These are phyloP conservation scores for Chondrostereum purpureum DNA, from an alignment of 1,284 basidiomycete genomes.

Conservation along the genomic window DNA sequence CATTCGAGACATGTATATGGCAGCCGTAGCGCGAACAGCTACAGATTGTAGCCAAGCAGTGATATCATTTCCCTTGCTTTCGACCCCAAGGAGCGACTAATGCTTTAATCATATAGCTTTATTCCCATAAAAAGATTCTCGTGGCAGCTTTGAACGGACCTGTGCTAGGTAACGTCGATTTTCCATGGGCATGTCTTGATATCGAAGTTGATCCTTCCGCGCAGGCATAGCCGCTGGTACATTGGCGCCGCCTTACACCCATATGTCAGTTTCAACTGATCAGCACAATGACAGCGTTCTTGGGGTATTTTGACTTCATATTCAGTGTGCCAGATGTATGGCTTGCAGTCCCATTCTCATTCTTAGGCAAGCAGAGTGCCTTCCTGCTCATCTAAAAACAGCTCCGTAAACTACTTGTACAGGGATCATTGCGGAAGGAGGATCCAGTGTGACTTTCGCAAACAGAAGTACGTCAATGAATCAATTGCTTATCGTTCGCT, in stretches of 20 bases:
- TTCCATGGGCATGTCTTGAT: no score
- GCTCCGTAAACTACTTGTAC: background rate
- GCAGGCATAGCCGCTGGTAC: conserved; percentile 63
- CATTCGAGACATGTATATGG: conserved; percentile 36
- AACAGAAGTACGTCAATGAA: conserved; percentile 44
- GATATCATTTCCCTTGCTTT: background rate
- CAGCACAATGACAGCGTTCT: conserved; percentile 38
- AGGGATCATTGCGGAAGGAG: conserved; percentile 62
- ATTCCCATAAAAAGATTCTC: conserved; percentile 57
- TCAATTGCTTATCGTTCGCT: background rate
- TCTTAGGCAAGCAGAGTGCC: conserved; percentile 44
- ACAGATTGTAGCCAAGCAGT: conserved; percentile 61
- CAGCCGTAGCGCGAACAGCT: conserved; percentile 26
- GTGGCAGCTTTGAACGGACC: conserved; percentile 68
- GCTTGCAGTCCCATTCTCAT: conserved; percentile 61
- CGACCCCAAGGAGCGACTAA: background rate
- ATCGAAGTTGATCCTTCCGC: no score
- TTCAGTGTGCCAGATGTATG: conserved; percentile 58
- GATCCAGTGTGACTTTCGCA: conserved; percentile 61
- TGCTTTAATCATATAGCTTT: no score
- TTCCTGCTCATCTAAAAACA: conserved; percentile 5
- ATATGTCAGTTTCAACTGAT: background rate
- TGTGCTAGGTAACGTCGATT: conserved; percentile 65
- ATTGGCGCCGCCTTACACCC: background rate
- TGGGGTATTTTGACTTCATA: conserved; percentile 70